Evolutionary conservation across 108 stramenopile species (phyloP), one percentile per base, ranked within the genome.

Genomic region (Pseudonitzschia multiseries): DNA sequence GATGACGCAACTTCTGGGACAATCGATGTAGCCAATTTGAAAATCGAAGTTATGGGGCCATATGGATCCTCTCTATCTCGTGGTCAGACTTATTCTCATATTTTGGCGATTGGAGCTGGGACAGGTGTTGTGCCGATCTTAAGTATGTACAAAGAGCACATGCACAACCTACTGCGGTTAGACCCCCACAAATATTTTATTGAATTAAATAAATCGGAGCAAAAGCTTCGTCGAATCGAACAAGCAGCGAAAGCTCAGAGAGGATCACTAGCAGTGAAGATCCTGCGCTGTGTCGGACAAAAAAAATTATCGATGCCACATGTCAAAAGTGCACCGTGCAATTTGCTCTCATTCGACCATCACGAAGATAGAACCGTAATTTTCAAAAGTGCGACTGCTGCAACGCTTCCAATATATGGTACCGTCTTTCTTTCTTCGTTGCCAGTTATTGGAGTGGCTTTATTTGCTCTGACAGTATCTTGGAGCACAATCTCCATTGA

Each of bases 41-140:
- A 20, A 18, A 54, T 81, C 26, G 78, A 75, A 69, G 69, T 84
- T 28, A 74, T 79, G 65, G 83, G 83, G 0, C 83, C 83, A 6
- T 84, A 81, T 63, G 83, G 83, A 21, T 81, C 83, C 4, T 40
- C 73, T n/a, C 57, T 84, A 43, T 78, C 67, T 31, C 67, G 68
- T 10, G 70, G 64, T 14, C 64, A 52, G 60, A 21, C 18, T 4
- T 79, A 76, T 43, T 71, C 80, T 14, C 80, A 81, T 69, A 66
- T 74, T 48, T 15, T 81, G 29, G 77, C 70, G 20, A 62, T 81
- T 44, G 83, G 80, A 42, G 54, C 74, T 8, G 83, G 83, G 20
- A 84, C 83, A 27, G 83, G 80, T 31, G 75, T 84, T 59, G 83
- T 84, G 2, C 83, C 83, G 31, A 29, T 77, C 13, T 46, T 78